These are phyloP conservation scores for Russula foetens DNA, from an alignment of 768 basidiomycete species.

Conservation along the genomic window DNA sequence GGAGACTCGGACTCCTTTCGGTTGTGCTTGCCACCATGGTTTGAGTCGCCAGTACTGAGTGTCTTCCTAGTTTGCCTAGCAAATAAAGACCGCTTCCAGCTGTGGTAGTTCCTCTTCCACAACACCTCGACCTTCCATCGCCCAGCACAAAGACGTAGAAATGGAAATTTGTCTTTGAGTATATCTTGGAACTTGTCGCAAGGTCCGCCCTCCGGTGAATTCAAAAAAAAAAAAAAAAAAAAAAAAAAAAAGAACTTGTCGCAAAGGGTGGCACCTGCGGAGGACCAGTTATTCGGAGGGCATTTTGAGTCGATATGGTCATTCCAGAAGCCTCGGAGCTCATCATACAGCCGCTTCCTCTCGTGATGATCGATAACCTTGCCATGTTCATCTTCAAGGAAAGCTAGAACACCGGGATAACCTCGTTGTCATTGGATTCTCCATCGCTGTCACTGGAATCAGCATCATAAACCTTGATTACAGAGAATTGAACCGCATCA, in stretches of 20 bases:
- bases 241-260: no score
- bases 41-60: no score
- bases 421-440: not conserved
- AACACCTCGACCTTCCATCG: no score
- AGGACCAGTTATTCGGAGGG: not conserved
- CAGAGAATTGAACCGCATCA: no score
- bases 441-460: no score
- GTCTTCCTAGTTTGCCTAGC: not conserved
- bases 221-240: no score
- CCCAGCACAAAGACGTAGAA: no score
- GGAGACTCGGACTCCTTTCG: no score
- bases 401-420: not conserved
- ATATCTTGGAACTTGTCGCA: not conserved
- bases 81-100: not conserved
- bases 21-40: not conserved
- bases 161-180: not conserved
- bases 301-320: not conserved
- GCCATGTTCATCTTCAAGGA: not conserved
- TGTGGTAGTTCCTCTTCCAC: not conserved
- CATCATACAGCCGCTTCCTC: not conserved
- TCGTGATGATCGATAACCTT: not conserved
- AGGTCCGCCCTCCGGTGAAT: no score
- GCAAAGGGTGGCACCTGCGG: not conserved
- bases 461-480: no score
- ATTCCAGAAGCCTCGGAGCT: not conserved